Evolutionary conservation across 306 rosid species (phyloP).

Genomic region (Fagus crenata): DNA sequence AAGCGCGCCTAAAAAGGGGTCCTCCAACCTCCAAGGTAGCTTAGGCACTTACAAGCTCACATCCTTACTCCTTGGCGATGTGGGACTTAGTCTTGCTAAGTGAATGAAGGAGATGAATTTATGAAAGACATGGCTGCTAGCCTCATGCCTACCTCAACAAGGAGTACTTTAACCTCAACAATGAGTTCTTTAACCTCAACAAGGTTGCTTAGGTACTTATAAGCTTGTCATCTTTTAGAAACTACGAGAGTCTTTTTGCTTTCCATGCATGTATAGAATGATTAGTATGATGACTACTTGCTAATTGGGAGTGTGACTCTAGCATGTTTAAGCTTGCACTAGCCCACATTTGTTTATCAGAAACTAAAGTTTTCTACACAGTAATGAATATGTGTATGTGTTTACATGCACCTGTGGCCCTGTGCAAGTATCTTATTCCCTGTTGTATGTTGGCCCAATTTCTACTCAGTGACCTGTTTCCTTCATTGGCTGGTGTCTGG

Average conservation of each 20-base stretch:
- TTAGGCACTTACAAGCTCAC: too few relatives aligned
- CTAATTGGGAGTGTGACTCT: not conserved
- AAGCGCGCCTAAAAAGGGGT: too few relatives aligned
- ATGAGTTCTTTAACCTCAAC: too few relatives aligned
- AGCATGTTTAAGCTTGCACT: not conserved
- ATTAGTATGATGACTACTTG: not conserved
- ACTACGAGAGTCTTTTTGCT: not conserved
- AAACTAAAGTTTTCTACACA: not conserved
- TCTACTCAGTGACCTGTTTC: not conserved
- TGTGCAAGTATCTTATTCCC: not conserved
- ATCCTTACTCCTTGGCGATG: too few relatives aligned
- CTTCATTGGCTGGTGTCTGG: not conserved
- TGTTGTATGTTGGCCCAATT: not conserved
- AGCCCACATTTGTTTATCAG: not conserved
- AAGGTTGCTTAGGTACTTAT: too few relatives aligned
- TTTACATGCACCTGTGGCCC: not conserved
- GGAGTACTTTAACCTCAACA: too few relatives aligned
- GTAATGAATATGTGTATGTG: not conserved
- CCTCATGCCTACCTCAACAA: too few relatives aligned
- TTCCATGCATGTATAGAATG: not conserved
- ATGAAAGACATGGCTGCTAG: too few relatives aligned
- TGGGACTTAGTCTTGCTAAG: too few relatives aligned
- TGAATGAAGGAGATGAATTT: too few relatives aligned
- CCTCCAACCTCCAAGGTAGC: too few relatives aligned
- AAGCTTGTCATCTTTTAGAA: not conserved